Percentiles rank a stretch among this genome's conserved stretches.
Evolutionary conservation across 306 rosid genomes (phyloP).

Genomic region (Comarum palustre): DNA sequence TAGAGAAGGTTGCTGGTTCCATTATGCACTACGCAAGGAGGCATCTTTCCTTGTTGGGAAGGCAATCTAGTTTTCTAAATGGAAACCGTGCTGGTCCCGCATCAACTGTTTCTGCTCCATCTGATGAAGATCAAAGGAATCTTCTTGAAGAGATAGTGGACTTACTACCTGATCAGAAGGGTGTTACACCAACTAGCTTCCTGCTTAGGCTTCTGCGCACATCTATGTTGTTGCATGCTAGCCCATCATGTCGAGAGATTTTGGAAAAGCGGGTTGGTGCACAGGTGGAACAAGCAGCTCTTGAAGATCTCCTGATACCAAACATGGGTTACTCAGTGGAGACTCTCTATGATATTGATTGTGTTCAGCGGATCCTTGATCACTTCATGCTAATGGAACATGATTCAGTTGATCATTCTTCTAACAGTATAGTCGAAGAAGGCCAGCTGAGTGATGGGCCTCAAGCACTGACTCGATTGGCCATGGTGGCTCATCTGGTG

Average conservation of each 20-base stretch:
- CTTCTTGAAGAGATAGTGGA: slow-evolving; percentile 72
- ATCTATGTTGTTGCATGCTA: slow-evolving; percentile 60
- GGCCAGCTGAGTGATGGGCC: slow-evolving; percentile 45
- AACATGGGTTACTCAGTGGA: slow-evolving; percentile 70
- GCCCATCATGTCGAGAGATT: slow-evolving; percentile 47
- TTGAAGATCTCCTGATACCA: slow-evolving; percentile 84
- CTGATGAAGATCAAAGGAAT: slow-evolving; percentile 64
- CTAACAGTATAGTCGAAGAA: slow-evolving; percentile 49
- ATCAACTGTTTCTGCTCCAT: slow-evolving; percentile 33
- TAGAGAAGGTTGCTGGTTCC: slow-evolving; percentile 58
- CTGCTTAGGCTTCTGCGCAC: slow-evolving; percentile 64
- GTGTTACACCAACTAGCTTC: slow-evolving; percentile 57
- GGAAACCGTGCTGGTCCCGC: slow-evolving; percentile 37
- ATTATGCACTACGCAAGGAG: slow-evolving; percentile 68
- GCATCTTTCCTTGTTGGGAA: slow-evolving; percentile 56
- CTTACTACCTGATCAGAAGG: slow-evolving; percentile 58
- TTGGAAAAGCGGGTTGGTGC: slow-evolving; percentile 69
- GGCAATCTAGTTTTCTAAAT: slow-evolving; percentile 45
- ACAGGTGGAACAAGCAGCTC: slow-evolving; percentile 66
- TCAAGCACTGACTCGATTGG: slow-evolving; percentile 45
- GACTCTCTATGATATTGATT: slow-evolving; percentile 80
- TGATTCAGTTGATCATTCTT: slow-evolving; percentile 39
- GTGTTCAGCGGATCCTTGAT: slow-evolving; percentile 83
- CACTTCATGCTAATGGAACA: slow-evolving; percentile 62
- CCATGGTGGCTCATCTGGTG: slow-evolving; percentile 70